Evolutionary conservation across 2,329 filamentous ascomycete species (phyloP).

Genomic region (Cadophora sp.): DNA sequence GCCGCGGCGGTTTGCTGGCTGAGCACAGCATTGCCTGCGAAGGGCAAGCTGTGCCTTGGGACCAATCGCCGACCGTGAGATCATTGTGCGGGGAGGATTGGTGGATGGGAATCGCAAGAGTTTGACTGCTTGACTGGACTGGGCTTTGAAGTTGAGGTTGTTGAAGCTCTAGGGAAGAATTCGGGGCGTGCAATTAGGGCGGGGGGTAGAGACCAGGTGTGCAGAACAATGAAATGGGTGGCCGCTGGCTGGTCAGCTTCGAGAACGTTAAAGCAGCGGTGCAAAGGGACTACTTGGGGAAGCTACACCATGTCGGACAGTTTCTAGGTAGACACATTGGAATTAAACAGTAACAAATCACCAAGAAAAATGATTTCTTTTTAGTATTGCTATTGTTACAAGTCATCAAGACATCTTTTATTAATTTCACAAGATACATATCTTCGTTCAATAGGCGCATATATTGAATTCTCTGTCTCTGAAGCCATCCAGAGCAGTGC

Average conservation of each 20-base stretch:
- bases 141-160: constrained; percentile 28
- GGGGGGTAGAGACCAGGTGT: background rate
- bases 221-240: background rate
- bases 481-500: too few relatives aligned
- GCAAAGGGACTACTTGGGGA: too few relatives aligned
- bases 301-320: too few relatives aligned
- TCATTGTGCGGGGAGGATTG: constrained; percentile 63
- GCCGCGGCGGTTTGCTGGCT: constrained; percentile 61
- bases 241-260: background rate
- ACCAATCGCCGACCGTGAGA: constrained; percentile 70
- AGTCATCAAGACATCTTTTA: too few relatives aligned
- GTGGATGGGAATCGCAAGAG: constrained; percentile 33
- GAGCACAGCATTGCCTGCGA: constrained; percentile 64
- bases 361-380: too few relatives aligned
- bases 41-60: constrained; percentile 68
- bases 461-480: too few relatives aligned
- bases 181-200: constrained; percentile 23
- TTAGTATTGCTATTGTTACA: too few relatives aligned
- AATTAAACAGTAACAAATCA: background rate
- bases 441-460: too few relatives aligned
- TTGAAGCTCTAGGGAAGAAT: constrained; percentile 31
- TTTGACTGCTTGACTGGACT: constrained; percentile 8
- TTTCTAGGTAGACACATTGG: background rate
- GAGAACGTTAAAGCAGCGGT: too few relatives aligned
- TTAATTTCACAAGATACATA: too few relatives aligned